These are phyloP conservation scores for Acanthamoeba divionensis DNA, from an alignment of 208 protist species.

Conservation along the genomic window DNA sequence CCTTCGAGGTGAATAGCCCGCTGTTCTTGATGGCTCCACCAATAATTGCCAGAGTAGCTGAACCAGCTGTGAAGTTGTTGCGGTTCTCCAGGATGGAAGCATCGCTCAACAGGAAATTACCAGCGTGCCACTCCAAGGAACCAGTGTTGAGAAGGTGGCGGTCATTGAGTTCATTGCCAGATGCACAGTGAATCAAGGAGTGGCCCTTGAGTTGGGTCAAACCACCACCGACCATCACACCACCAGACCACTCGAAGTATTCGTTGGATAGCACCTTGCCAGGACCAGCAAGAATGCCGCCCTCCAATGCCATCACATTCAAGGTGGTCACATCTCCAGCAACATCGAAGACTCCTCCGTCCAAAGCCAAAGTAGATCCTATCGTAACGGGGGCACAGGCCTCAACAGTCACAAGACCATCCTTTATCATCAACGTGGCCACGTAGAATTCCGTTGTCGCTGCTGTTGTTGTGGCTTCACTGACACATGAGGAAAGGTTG, in stretches of 20 bases:
- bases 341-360: not conserved
- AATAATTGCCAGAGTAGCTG: too few relatives aligned
- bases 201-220: not conserved
- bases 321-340: not conserved
- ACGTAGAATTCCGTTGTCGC: not conserved
- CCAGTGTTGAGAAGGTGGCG: slow-evolving; percentile 37
- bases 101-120: not conserved
- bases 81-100: not conserved
- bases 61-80: not conserved
- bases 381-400: not conserved
- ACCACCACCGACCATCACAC: not conserved
- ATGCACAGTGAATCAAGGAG: not conserved
- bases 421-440: not conserved
- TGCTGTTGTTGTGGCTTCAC: not conserved
- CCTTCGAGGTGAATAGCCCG: too few relatives aligned
- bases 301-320: too few relatives aligned
- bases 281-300: too few relatives aligned
- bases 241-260: slow-evolving; percentile 45
- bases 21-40: too few relatives aligned
- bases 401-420: not conserved
- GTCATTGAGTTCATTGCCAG: not conserved
- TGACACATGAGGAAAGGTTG: not conserved
- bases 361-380: not conserved
- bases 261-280: too few relatives aligned
- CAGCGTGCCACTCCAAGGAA: not conserved